These are phyloP conservation scores for Westerdykella ornata DNA, from an alignment of 2,329 filamentous ascomycete species.

Conservation along the genomic window DNA sequence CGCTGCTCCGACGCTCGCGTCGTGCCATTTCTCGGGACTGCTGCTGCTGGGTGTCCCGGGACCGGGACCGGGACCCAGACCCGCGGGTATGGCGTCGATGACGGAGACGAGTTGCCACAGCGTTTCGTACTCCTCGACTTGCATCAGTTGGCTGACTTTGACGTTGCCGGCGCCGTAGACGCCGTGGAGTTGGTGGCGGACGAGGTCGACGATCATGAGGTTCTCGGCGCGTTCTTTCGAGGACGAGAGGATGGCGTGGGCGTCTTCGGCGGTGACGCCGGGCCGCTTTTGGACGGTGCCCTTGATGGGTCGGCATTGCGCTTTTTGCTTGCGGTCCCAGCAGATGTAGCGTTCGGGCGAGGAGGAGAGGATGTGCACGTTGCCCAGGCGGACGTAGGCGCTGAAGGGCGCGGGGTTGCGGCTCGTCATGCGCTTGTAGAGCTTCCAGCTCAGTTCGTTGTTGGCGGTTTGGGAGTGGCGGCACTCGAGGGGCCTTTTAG, in stretches of 20 bases:
- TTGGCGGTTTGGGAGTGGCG: conserved; percentile 20
- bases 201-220: conserved; percentile 94
- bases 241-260: conserved; percentile 64
- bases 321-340: conserved; percentile 55
- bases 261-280: conserved; percentile 62
- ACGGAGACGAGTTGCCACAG: conserved; percentile 90
- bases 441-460: conserved; percentile 50
- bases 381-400: conserved; percentile 64
- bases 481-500: conserved; percentile 18
- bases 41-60: conserved; percentile 11
- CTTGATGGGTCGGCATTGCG: conserved; percentile 89
- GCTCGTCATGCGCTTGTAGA: conserved; percentile 64
- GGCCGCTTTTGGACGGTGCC: conserved; percentile 80
- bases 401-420: conserved; percentile 80
- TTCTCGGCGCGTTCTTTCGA: conserved; percentile 94
- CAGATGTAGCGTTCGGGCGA: conserved; percentile 86
- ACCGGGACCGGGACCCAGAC: conserved; percentile 1
- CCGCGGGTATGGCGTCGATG: conserved; percentile 56
- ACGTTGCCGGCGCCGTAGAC: conserved; percentile 71
- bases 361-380: conserved; percentile 65
- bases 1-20: conserved; percentile 19
- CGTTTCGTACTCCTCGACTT: conserved; percentile 83
- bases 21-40: conserved; percentile 29
- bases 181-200: conserved; percentile 87
- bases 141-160: conserved; percentile 67